Base-by-base conservation (phyloP, 2,329 filamentous ascomycete genomes). In the Talaromyces pinophilus region DNA sequence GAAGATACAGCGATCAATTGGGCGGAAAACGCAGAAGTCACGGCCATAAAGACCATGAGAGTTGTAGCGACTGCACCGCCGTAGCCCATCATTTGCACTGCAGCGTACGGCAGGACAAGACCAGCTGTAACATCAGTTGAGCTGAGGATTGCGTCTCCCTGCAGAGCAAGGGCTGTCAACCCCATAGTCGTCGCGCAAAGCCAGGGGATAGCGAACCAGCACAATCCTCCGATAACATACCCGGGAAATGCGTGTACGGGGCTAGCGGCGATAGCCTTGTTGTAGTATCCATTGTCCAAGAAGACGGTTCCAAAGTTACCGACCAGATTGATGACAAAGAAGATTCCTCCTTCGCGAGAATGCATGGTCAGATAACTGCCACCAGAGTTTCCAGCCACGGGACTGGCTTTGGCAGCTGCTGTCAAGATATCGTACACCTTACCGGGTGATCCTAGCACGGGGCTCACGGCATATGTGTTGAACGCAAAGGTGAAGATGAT, bases 171-270 rank as follows among this genome's bases (percentile, higher is more conserved):
- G 2, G 91, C 92, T 0, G 91, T 86, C 6, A 97, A 85, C 38
- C 93, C 93, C 88, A 96, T 91, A 1, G 93, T 96, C 0, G 92
- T 97, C 0, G 93, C 92, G 2, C 88, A 91, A 10, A 96, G 84
- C 91, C 92, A 96, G 0, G 93, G 93, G 62, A 97, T 96, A 0
- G 93, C 93, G 71, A 97, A 97, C 93, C 93, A 97, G 60, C 87
- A 89, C 0, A 96, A 84, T 25, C 93, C 93, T 5, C 93, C 93
- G 68, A 94, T 86, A 64, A 97, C 89, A 74, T 97, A 97, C 19
- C 93, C 93, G 0, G 93, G 93, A 2, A 97, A 86, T 0, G 93
- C 93, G 68, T 94, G 88, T 0, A 94, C 90, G 0, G 92, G 92
- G 25, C 88, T 90, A 0, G 93, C 92, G 6, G 93, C 92, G 72